phyloP scores from a whole-genome alignment of 2,329 filamentous ascomycete species.

The Xylariaceae sp. region DNA sequence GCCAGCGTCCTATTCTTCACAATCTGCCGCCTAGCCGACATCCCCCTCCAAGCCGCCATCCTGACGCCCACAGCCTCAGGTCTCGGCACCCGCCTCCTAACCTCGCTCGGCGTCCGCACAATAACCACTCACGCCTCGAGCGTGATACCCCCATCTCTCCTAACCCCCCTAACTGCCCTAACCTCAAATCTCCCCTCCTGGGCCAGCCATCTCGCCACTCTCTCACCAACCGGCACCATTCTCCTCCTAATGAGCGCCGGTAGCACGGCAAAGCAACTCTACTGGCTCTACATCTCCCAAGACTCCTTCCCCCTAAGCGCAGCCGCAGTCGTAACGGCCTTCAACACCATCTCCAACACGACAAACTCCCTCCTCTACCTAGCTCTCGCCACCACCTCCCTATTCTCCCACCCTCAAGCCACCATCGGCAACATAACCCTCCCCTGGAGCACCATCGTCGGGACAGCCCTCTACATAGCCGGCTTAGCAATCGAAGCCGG shows the following conservation, averaged over 20 bases:
- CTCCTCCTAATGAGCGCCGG: constrained; percentile 50
- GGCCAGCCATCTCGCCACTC: constrained; percentile 32
- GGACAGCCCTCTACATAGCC: constrained; percentile 42
- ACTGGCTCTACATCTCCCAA: constrained; percentile 44
- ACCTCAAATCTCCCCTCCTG: constrained; percentile 13
- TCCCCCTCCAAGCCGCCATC: constrained; percentile 25
- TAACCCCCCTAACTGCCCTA: constrained; percentile 23
- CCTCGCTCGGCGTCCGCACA: constrained; percentile 37
- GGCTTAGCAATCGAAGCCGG: constrained; percentile 51
- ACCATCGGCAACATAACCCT: constrained; percentile 21
- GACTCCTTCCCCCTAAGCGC: constrained; percentile 43
- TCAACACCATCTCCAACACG: constrained; percentile 53
- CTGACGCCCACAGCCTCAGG: constrained; percentile 29
- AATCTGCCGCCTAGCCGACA: constrained; percentile 34
- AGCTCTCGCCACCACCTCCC: constrained; percentile 40
- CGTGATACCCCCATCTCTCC: constrained; percentile 36
- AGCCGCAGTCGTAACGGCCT: constrained; percentile 41
- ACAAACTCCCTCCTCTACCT: constrained; percentile 51
- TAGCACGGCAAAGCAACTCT: constrained; percentile 50
- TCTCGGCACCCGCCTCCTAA: constrained; percentile 42
- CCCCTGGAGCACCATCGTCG: constrained; percentile 39
- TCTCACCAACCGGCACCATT: constrained; percentile 44
- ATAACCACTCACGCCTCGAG: constrained; percentile 15
- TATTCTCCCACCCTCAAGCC: constrained; percentile 23
- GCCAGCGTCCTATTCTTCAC: constrained; percentile 36